Evolutionary conservation across 177 flowering plant species (phyloP).

Genomic region (Vitis hybrid): DNA sequence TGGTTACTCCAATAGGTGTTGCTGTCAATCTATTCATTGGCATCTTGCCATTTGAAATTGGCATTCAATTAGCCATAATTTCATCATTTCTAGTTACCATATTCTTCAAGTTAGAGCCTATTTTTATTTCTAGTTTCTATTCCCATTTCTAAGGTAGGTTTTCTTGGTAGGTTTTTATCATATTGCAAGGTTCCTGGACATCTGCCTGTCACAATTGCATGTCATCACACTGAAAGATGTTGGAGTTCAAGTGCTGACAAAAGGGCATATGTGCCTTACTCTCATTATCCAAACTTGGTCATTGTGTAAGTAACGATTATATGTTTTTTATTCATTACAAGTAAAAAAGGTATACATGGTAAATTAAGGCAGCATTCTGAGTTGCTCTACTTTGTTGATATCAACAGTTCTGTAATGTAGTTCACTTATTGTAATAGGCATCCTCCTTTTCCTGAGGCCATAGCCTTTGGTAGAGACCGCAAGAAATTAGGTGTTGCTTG

Average conservation of each 20-base stretch:
- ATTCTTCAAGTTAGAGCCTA: background rate
- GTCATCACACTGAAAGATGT: conserved; percentile 78
- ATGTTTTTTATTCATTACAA: background rate
- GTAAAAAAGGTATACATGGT: background rate
- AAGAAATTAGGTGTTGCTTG: conserved; percentile 83
- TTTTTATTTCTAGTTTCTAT: background rate
- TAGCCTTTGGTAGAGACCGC: conserved; percentile 77
- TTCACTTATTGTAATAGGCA: conserved; percentile 36
- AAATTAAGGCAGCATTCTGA: background rate
- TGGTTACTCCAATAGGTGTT: background rate
- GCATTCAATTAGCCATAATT: background rate
- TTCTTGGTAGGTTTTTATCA: conserved; percentile 62
- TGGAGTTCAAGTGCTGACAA: conserved; percentile 73
- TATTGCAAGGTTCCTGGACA: conserved; percentile 68
- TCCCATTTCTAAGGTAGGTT: conserved; percentile 4
- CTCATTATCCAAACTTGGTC: conserved; percentile 68
- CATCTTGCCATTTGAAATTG: background rate
- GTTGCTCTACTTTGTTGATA: background rate
- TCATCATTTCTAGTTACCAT: background rate
- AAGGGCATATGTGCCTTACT: conserved; percentile 54
- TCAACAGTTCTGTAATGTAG: background rate
- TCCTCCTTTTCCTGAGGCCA: conserved; percentile 84
- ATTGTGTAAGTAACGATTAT: conserved; percentile 58
- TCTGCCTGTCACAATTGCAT: conserved; percentile 78
- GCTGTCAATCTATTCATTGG: background rate